Evolutionary conservation across 163 green algal genomes (phyloP).

Genomic region (Scenedesmus sp.): DNA sequence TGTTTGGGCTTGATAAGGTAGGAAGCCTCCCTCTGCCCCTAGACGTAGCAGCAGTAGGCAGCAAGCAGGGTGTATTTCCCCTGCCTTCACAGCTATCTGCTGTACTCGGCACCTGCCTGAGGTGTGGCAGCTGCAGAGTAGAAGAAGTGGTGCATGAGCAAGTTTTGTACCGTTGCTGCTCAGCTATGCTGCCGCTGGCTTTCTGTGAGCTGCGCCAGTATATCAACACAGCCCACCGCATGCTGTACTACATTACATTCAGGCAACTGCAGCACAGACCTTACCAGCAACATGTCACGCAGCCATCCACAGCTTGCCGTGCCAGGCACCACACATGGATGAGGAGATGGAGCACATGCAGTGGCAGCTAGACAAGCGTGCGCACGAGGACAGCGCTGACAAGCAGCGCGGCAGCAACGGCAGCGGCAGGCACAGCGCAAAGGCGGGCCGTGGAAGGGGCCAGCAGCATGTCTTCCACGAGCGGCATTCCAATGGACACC

Average conservation of each 20-base stretch:
- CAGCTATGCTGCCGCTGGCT: not conserved
- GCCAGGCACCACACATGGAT: constrained; percentile 41
- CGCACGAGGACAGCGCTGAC: not conserved
- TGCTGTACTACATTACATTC: not conserved
- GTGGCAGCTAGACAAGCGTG: constrained; percentile 35
- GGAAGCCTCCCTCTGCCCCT: too few species aligned
- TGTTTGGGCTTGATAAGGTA: not conserved
- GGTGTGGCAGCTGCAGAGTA: not conserved
- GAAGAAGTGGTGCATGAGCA: not conserved
- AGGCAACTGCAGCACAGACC: not conserved
- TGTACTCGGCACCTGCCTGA: not conserved
- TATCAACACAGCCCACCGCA: not conserved
- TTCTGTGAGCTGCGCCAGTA: not conserved
- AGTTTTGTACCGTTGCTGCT: not conserved
- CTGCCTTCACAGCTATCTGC: not conserved
- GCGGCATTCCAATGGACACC: not conserved
- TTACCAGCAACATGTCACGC: not conserved
- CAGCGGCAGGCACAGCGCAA: not conserved
- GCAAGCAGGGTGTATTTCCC: not conserved
- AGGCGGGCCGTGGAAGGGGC: not conserved
- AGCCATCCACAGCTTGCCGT: not conserved
- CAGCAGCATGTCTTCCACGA: constrained; percentile 43
- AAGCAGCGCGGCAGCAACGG: not conserved
- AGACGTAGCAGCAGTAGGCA: not conserved
- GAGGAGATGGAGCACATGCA: constrained; percentile 52